phyloP scores from a whole-genome alignment of 2,329 filamentous ascomycete genomes.

The Nemania serpens region DNA sequence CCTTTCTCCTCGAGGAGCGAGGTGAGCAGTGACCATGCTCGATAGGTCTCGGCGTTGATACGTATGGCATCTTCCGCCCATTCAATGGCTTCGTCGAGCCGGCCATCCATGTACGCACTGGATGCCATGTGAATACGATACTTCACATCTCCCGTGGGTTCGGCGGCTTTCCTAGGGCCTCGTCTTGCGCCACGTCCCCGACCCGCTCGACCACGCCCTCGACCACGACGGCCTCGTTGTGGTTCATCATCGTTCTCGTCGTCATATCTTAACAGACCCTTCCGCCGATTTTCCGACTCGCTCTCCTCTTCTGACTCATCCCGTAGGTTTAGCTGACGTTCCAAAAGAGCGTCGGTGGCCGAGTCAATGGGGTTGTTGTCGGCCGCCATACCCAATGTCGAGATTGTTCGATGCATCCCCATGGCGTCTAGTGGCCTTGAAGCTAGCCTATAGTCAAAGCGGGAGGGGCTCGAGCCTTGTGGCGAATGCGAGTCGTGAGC shows the following conservation, averaged over 20 bases:
- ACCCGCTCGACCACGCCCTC: slow-evolving; percentile 23
- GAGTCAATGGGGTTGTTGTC: slow-evolving; percentile 25
- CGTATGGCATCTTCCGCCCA: slow-evolving; percentile 67
- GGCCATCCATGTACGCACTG: slow-evolving; percentile 65
- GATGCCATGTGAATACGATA: slow-evolving; percentile 69
- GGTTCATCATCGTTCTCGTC: slow-evolving; percentile 14
- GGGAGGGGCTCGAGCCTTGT: too few relatives aligned
- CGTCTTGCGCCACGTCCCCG: slow-evolving; percentile 36
- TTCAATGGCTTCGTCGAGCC: slow-evolving; percentile 63
- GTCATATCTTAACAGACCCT: slow-evolving; percentile 3
- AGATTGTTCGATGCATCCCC: neutral
- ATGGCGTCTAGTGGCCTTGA: neutral
- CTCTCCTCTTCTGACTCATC: slow-evolving; percentile 23
- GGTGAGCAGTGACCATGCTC: slow-evolving; percentile 66
- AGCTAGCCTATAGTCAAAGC: neutral
- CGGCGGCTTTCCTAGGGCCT: slow-evolving; percentile 64
- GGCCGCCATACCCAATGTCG: neutral
- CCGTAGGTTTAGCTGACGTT: slow-evolving; percentile 33
- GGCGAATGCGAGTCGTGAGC: too few relatives aligned
- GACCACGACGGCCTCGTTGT: slow-evolving; percentile 17
- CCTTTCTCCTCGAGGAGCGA: slow-evolving; percentile 66
- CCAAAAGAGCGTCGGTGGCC: slow-evolving; percentile 36
- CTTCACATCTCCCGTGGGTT: slow-evolving; percentile 74
- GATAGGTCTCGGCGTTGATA: slow-evolving; percentile 69
- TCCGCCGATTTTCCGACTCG: slow-evolving; percentile 13